A percentile compares a stretch with the other conserved stretches of the same genome.
These are phyloP conservation scores for Eucalyptus urophylla DNA, from an alignment of 345 rosid species.

Conservation along the genomic window DNA sequence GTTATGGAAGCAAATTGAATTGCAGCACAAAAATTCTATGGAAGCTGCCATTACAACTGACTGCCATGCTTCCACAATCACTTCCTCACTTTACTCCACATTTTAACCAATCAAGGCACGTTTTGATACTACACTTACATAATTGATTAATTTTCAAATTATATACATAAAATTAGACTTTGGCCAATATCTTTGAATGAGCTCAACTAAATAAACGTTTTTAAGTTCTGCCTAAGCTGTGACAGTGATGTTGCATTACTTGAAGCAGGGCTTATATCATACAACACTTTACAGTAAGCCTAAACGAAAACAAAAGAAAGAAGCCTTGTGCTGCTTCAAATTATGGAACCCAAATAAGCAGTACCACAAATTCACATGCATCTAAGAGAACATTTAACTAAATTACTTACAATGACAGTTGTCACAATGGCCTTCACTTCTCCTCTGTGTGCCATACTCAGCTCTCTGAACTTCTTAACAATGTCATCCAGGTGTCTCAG, in stretches of 20 bases:
- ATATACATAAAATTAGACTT: background rate
- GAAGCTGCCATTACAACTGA: background rate
- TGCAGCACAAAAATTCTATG: background rate
- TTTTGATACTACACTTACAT: background rate
- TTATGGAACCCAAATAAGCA: background rate
- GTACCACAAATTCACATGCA: background rate
- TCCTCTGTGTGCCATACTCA: conserved; percentile 84
- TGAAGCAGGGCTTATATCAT: background rate
- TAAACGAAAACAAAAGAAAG: background rate
- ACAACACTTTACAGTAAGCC: background rate
- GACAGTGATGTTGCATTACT: background rate
- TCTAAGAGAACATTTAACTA: background rate
- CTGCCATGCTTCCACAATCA: background rate
- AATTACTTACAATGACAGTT: conserved; percentile 61
- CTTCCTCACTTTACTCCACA: background rate
- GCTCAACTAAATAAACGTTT: background rate
- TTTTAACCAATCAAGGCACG: background rate
- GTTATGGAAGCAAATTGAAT: background rate
- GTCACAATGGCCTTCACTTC: conserved; percentile 72
- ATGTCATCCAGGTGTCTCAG: conserved; percentile 52
- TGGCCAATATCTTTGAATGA: background rate
- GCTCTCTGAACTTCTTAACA: conserved; percentile 46
- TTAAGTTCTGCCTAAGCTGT: background rate
- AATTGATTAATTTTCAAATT: background rate
- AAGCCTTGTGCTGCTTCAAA: background rate